Base-by-base conservation (phyloP, 805 yeast genomes). In the Wickerhamiella kurtzmanii region DNA sequence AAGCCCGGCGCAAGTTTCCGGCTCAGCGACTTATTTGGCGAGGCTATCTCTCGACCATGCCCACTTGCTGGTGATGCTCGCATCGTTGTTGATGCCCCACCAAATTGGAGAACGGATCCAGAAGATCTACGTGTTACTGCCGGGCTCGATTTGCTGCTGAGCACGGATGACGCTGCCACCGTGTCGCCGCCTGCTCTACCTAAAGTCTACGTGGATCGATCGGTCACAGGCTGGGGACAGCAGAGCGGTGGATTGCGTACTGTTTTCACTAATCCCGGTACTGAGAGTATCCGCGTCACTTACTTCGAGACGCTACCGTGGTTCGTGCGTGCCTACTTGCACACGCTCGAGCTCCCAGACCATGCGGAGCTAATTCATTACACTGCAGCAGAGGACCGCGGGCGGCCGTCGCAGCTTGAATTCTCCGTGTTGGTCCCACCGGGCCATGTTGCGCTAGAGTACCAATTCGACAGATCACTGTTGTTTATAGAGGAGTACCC, bases 401-500 rank as follows among this genome's bases (percentile, higher is more conserved):
- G 69, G 50, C 76, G 86, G 46, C 95, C 96, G 2, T 74, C 92
- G 0, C 94, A 86, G 56, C 64, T 88, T 53, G 96, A 92, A 63
- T 69, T 85, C 35, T 64, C 65, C 6, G 58, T 89, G 18, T 59
- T 56, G 0, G 59, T 89, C 2, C 96, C 96, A 0, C 42, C 54
- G 6, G 13, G 25, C 4, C 21, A 47, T 11, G 44, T 22, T 3
- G 73, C 88, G 2, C 54, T 86, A 45, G 76, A 81, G 2, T 83
- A 83, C 60, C 75, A 80, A 47, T 88, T 89, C 60, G 97, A 92
- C 60, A 92, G 88, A 62, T 79, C 95, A 0, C 70, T 92, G 60
- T 70, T 92, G 25, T 73, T 80, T 48, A 79, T 83, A 50, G 82
- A 87, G 2, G 97, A 92, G 61, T 92, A 92, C 59, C 98, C 98